Evolutionary conservation across 1,284 basidiomycete genomes (phyloP), one percentile per base, ranked within the genome.

Genomic region (Cutaneotrichosporon curvatum): DNA sequence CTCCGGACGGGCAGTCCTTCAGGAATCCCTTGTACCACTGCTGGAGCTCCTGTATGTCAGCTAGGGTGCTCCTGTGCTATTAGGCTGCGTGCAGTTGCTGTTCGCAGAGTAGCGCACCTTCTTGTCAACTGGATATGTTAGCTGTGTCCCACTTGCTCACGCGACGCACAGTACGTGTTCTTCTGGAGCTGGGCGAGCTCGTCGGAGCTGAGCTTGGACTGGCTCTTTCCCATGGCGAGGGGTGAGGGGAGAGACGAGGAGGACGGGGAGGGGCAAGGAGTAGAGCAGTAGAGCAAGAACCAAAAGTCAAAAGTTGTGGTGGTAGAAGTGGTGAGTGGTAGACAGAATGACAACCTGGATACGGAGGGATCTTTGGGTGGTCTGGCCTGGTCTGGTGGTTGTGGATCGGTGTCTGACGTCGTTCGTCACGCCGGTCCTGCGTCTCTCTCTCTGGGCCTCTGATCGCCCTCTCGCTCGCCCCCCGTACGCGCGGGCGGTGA

Each of bases 21-120:
- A 94, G 81, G 75, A 97, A 98, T 40, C 94, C 94, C 74, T 97
- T 97, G 79, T 97, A 95, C 89, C 95, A 99, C 79, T 97, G 92
- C 76, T 98, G 94, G 45, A 98, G 82, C 73, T 99, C 95, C 73
- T 69, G 49, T 10, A 19, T 28, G 51, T 53, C 45, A 53, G 48
- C 35, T 14, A 18, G 25, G 8, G n/a, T n/a, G n/a, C n/a, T n/a
- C n/a, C n/a, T n/a, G n/a, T n/a, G n/a, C n/a, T n/a, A n/a, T n/a
- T n/a, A n/a, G n/a, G n/a, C n/a, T n/a, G n/a, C n/a, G n/a, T n/a
- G n/a, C n/a, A n/a, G 7, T 32, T 32, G 31, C 2, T 2, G 31
- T 7, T 3, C 31, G 31, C n/a, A n/a, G n/a, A n/a, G 30, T 16
- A 15, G 15, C 32, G 22, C 30, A 69, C 67, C 65, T 92, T 89